Conservation (phyloP, 1,139 yeast genomes). For the Yamadazyma taylorii region DNA sequence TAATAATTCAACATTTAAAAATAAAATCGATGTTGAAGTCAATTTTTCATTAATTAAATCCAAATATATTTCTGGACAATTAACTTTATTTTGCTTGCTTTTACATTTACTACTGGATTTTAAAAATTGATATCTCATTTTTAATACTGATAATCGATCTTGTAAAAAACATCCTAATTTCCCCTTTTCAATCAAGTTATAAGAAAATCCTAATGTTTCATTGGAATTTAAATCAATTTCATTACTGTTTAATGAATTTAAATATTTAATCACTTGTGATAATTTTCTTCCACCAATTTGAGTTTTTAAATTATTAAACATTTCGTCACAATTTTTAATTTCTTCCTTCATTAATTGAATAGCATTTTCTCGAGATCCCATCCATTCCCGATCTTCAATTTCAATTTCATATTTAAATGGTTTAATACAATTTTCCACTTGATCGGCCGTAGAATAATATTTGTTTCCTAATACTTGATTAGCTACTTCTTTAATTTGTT, state of each 20-base stretch:
- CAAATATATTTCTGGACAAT: slow-evolving; percentile 91
- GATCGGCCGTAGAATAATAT: slow-evolving; percentile 92
- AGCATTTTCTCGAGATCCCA: slow-evolving; percentile 75
- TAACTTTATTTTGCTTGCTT: slow-evolving; percentile 75
- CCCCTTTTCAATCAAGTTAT: slow-evolving; percentile 70
- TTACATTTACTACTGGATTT: slow-evolving; percentile 73
- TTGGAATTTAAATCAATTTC: slow-evolving; percentile 46
- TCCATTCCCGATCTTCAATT: slow-evolving; percentile 94
- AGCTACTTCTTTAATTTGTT: slow-evolving; percentile 84
- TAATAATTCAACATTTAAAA: slow-evolving; percentile 87
- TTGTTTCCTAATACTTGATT: slow-evolving; percentile 72
- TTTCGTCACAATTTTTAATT: slow-evolving; percentile 73
- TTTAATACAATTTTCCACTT: slow-evolving; percentile 96
- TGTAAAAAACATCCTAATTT: slow-evolving; percentile 79
- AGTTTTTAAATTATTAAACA: slow-evolving; percentile 60
- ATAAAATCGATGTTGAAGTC: slow-evolving; percentile 88
- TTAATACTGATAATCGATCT: slow-evolving; percentile 70
- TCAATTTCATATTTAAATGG: slow-evolving; percentile 97
- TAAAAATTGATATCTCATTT: slow-evolving; percentile 73
- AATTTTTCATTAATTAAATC: slow-evolving; percentile 92
- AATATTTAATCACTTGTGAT: slow-evolving; percentile 75
- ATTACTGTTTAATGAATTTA: slow-evolving; percentile 51
- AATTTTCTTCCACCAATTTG: slow-evolving; percentile 82
- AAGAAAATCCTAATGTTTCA: slow-evolving; percentile 78
- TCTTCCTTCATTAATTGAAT: slow-evolving; percentile 77